Evolutionary conservation across 345 rosid genomes (phyloP).

Genomic region (Erucastrum elatum): DNA sequence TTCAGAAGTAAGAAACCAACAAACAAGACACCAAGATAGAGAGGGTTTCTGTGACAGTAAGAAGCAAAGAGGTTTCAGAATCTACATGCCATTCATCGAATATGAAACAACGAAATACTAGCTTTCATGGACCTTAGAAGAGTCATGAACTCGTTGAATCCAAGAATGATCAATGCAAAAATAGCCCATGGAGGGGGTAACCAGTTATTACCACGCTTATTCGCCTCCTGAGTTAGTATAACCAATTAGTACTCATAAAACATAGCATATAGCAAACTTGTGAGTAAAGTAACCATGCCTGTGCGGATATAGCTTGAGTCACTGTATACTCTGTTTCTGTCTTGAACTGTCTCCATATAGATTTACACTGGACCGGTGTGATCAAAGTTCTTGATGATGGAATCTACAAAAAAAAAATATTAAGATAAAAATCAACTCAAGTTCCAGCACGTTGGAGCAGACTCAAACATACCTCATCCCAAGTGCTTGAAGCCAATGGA

Average conservation of each 20-base stretch:
- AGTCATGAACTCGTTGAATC: constrained; percentile 97
- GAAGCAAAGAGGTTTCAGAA: neutral
- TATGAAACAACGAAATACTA: neutral
- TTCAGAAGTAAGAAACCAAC: constrained; percentile 61
- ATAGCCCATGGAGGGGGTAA: constrained; percentile 99
- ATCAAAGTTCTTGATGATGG: constrained; percentile 74
- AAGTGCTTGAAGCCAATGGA: constrained; percentile 85
- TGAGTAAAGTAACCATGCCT: constrained; percentile 52
- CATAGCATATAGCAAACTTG: neutral
- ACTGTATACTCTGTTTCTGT: constrained; percentile 89
- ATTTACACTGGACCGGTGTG: constrained; percentile 90
- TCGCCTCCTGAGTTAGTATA: constrained; percentile 71
- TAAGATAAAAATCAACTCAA: neutral
- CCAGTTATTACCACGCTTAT: constrained; percentile 84
- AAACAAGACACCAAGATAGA: constrained; percentile 67
- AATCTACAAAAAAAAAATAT: constrained; percentile 46
- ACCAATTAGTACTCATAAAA: neutral
- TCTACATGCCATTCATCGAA: neutral
- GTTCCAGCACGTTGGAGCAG: neutral
- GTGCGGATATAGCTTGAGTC: constrained; percentile 96
- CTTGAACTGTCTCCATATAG: constrained; percentile 95
- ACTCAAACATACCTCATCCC: constrained; percentile 64
- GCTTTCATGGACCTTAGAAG: constrained; percentile 64
- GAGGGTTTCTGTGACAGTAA: constrained; percentile 73
- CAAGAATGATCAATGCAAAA: constrained; percentile 70